Evolutionary conservation across 2,329 filamentous ascomycete genomes (phyloP), one percentile per base, ranked within the genome.

Genomic region (Fusarium sp.): DNA sequence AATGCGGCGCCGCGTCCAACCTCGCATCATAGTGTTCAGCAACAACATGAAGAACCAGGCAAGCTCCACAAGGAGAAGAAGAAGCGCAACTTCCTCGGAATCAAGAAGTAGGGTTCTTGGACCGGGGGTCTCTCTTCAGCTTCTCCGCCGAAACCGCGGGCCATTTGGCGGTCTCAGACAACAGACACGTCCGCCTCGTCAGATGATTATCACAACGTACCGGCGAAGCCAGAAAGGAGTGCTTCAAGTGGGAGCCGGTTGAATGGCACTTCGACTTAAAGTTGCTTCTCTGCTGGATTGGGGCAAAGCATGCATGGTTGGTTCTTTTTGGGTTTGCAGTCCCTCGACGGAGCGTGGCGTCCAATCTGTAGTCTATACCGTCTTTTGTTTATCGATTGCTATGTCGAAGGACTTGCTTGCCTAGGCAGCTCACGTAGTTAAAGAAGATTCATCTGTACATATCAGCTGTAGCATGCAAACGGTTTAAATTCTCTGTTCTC

Each of bases 31-130:
- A 68, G 68, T 47, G 39, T 63, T 26, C 42, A 39, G 53, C 44
- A 61, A 26, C 61, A 73, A 24, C 68, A 70, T 16, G 71, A 73
- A 20, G 77, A 77, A 6, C 74, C 79, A 69, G 76, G 80, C 6
- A 86, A 84, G 70, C 76, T 79, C 8, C 81, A 83, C 49, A 89
- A 89, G 78, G 85, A 88, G 74, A 90, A 90, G 80, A 90, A 89
- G 83, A 86, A 83, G 75, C 81, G 86, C 54, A 85, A 86, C 63
- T 86, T 88, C 67, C 79, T 89, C 59, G 84, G 86, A 28, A 83
- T 88, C 72, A 89, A 89, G 80, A 91, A 91, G 77, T 82, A 81
- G 78, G 73, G 72, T 57, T 79, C 77, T 75, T 64, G 68, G 37
- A 73, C 63, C 41, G 62, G 64, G n/a, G 67, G 54, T n/a, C 29